phyloP scores from a whole-genome alignment of 2,329 filamentous ascomycete species.

The Zasmidium cellare region DNA sequence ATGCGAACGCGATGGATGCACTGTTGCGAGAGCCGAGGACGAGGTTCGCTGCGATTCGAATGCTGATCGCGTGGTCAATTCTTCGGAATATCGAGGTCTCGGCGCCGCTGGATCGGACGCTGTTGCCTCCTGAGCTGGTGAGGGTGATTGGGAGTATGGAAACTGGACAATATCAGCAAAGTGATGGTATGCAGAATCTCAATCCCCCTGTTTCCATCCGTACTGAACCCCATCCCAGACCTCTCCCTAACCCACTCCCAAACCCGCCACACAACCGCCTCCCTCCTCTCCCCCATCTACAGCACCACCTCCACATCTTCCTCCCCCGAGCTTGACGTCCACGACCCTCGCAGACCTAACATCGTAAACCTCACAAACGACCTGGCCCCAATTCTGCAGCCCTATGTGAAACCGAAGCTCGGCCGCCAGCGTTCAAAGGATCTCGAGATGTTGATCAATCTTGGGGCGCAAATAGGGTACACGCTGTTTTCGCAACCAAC shows the following conservation, averaged over 20 bases:
- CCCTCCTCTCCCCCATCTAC: neutral
- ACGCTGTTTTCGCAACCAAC: conserved; percentile 20
- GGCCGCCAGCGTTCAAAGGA: conserved; percentile 16
- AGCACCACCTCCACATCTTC: neutral
- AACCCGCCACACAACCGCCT: neutral
- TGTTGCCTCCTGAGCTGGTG: conserved; percentile 17
- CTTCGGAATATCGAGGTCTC: conserved; percentile 11
- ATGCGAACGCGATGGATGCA: conserved; percentile 7
- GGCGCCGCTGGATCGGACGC: conserved; percentile 11
- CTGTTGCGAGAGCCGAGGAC: conserved; percentile 13
- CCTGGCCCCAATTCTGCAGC: conserved; percentile 14
- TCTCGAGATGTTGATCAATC: conserved; percentile 16
- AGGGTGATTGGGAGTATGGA: conserved; percentile 16
- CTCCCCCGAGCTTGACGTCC: neutral
- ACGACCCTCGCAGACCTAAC: conserved; percentile 14
- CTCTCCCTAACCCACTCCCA: neutral
- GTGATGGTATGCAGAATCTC: neutral
- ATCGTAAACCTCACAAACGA: conserved; percentile 12
- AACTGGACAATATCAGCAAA: neutral
- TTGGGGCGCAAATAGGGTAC: conserved; percentile 18
- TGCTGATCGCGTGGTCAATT: conserved; percentile 19
- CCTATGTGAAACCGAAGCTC: conserved; percentile 13
- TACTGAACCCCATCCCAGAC: neutral
- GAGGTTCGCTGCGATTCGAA: conserved; percentile 12
- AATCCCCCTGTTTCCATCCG: neutral